Evolutionary conservation across 2,329 filamentous ascomycete species (phyloP), one percentile per base, ranked within the genome.

Genomic region (Conoideocrella luteorostrata): DNA sequence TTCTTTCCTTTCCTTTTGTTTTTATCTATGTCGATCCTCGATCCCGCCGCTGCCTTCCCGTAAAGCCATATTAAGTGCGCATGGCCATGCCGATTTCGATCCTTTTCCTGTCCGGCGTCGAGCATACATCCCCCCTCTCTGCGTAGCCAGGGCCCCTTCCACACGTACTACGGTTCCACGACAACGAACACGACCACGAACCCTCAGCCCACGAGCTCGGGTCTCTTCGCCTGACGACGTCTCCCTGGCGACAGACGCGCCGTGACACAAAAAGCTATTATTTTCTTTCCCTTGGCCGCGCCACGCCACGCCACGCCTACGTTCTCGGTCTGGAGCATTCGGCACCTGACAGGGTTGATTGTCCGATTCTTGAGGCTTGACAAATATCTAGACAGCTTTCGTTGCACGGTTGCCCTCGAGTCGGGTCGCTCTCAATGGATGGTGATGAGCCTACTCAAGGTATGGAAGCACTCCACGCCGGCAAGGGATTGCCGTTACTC

Each of bases 391-490:
- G n/a, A n/a, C n/a, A n/a, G n/a, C n/a, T n/a, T n/a, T n/a, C n/a
- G n/a, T n/a, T n/a, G n/a, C n/a, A n/a, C n/a, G n/a, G n/a, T n/a
- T n/a, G n/a, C 29, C 17, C 29, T 29, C 22, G 20, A n/a, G 36
- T 51, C 51, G 52, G 53, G 59, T 56, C 54, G 51, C 51, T 57
- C 53, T 60, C 60, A 65, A 70, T 70, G 67, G 67, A 70, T 49
- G 65, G 62, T 52, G 67, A 68, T 47, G 65, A 69, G 57, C 63
- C 64, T 44, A 69, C 66, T 45, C 66, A 69, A 64, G 65, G 66
- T 67, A 57, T 26, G 51, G 5, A 34, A 12, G 17, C 12, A 18
- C 17, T 37, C 11, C 2, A 35, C 9, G 17, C 13, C 24, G 5
- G 13, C 41, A 29, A 20, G 7, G n/a, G n/a, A n/a, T n/a, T 7